A percentile compares a stretch with the other conserved stretches of the same genome.
Evolutionary conservation across 345 rosid species (phyloP).

Genomic region (Syzygium aromaticum): DNA sequence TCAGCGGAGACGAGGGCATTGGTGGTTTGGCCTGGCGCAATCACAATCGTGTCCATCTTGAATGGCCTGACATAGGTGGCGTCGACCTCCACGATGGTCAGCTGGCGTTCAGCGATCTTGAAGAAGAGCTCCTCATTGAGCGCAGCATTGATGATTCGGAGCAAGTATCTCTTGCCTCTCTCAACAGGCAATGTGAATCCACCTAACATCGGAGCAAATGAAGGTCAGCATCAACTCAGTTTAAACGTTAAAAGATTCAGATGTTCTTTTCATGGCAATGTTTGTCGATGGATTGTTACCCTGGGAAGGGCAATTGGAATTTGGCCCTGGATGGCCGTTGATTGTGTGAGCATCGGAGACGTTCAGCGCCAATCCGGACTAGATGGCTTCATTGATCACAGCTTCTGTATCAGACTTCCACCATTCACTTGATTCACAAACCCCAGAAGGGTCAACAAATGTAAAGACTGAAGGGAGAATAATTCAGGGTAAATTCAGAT

Average conservation of each 20-base stretch:
- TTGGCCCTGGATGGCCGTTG: constrained; percentile 66
- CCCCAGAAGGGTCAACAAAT: neutral
- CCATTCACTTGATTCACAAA: constrained; percentile 5
- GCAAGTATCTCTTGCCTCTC: neutral
- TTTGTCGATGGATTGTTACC: constrained; percentile 17
- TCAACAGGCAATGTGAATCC: neutral
- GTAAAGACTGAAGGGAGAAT: too few species aligned
- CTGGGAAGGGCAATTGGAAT: constrained; percentile 48
- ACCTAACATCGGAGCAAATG: neutral
- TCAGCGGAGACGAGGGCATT: neutral
- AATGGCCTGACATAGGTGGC: constrained; percentile 2
- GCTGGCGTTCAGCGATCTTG: neutral
- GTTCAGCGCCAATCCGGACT: constrained; percentile 81
- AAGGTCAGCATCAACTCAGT: neutral
- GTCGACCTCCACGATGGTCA: neutral
- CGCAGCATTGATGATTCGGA: neutral
- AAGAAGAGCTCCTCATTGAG: constrained; percentile 3
- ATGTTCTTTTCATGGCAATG: neutral
- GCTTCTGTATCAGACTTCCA: constrained; percentile 95
- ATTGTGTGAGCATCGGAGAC: constrained; percentile 91
- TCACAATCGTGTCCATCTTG: neutral
- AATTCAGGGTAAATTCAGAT: too few species aligned
- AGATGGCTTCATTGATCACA: constrained; percentile 64
- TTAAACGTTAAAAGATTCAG: neutral
- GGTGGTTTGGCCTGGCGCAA: neutral